Evolutionary conservation across 768 basidiomycete genomes (phyloP).

Genomic region (Amanita rimosa): DNA sequence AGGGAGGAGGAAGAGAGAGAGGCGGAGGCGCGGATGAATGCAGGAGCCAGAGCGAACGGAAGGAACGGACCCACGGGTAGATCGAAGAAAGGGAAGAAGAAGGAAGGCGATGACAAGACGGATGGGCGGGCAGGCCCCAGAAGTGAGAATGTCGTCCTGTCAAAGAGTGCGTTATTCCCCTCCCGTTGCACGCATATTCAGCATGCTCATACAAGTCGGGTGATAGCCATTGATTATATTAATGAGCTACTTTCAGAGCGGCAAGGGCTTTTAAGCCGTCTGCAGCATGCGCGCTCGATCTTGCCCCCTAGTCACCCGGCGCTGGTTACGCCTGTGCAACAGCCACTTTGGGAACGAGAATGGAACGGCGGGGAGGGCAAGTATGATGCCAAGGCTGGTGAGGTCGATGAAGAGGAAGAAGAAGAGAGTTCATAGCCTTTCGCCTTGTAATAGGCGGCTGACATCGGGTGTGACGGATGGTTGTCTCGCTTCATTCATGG

Average conservation of each 20-base stretch:
- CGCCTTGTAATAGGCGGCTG: background rate
- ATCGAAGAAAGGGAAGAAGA: constrained; percentile 31
- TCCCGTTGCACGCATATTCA: background rate
- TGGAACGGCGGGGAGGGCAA: constrained; percentile 69
- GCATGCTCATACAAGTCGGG: background rate
- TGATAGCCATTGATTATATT: constrained; percentile 78
- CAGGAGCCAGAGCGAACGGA: constrained; percentile 15
- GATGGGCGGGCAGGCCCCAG: constrained; percentile 85
- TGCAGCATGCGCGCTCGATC: constrained; percentile 44
- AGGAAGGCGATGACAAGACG: constrained; percentile 39
- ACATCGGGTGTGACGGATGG: background rate
- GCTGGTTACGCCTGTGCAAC: constrained; percentile 20
- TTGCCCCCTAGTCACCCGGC: constrained; percentile 56
- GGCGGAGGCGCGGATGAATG: constrained; percentile 13
- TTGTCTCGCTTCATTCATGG: too few species aligned
- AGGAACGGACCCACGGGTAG: constrained; percentile 21
- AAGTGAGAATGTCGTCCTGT: constrained; percentile 83
- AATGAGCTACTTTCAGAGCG: constrained; percentile 54
- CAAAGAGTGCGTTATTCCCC: constrained; percentile 57
- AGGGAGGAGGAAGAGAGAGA: constrained; percentile 56
- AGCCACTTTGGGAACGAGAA: constrained; percentile 68
- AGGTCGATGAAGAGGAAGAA: constrained; percentile 33
- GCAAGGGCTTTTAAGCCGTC: constrained; percentile 40
- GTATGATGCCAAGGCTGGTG: constrained; percentile 9
- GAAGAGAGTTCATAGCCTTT: constrained; percentile 15